Evolutionary conservation across 257 asterid genomes (phyloP), one percentile per base, ranked within the genome.

Genomic region (Solanum medicagineum): DNA sequence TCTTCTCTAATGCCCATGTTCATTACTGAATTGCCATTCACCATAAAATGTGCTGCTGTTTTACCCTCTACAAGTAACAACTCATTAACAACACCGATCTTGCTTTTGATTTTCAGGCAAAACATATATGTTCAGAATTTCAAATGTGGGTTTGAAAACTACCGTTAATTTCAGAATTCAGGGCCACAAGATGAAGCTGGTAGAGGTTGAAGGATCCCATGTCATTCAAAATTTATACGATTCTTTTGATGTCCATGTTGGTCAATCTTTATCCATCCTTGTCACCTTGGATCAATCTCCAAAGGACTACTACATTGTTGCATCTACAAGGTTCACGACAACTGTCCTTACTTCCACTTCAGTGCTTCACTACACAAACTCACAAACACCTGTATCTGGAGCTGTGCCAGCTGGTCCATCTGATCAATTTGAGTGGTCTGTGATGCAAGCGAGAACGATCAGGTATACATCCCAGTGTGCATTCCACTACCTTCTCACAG

Each of bases 201-300:
- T 90, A 2, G 94, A 92, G 86, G 90, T 90, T 1, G 94, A 92
- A 86, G 94, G 94, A 75, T 92, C 93, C n/a, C 91, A 92, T 73
- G 91, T 92, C 40, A 47, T 89, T 73, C 94, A 92, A 80, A 90
- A 87, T 54, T 71, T 45, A 8, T 84, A 90, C 42, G 92, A 90
- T 81, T 88, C 94, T 81, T 85, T 92, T 1, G 94, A 92, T 32
- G 89, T 92, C 36, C 94, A 92, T 26, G 90, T 90, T 32, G 94
- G 94, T 60, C 94, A 92, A 86, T 89, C 94, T 7, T 87, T 88
- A 63, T 88, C 93, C 8, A 89, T 92, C 29, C 93, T 92, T n/a
- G 90, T 92, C 74, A 90, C 93, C 3, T 85, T 90, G 10, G 83
- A 90, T 87, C 93, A 92, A 84, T 83, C 85, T 12, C 91, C 92